These are phyloP conservation scores for Fusarium sp. DNA, from an alignment of 2,329 filamentous ascomycete species.

Conservation along the genomic window DNA sequence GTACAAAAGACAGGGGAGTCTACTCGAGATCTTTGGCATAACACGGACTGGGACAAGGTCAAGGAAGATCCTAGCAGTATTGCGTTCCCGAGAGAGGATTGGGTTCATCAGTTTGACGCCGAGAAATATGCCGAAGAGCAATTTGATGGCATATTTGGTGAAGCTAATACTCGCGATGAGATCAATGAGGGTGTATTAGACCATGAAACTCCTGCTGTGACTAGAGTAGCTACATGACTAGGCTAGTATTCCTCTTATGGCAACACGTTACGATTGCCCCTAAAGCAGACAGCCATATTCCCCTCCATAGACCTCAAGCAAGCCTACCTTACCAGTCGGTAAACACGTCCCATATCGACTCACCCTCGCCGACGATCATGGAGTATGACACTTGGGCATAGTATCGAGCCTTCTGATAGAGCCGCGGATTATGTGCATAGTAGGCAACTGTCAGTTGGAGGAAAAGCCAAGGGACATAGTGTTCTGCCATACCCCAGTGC, in stretches of 20 bases:
- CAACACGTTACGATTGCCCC: no score
- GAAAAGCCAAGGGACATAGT: slow-evolving; percentile 3
- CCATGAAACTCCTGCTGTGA: not conserved
- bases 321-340: no score
- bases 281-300: no score
- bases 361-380: slow-evolving; percentile 3
- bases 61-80: slow-evolving; percentile 34
- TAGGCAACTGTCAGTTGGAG: not conserved
- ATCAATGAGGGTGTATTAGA: no score
- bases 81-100: slow-evolving; percentile 37
- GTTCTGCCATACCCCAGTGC: not conserved
- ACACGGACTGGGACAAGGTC: slow-evolving; percentile 40
- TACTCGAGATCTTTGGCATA: slow-evolving; percentile 43
- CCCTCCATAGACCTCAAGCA: no score
- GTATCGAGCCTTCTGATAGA: not conserved
- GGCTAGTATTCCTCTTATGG: no score
- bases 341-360: not conserved
- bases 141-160: slow-evolving; percentile 21
- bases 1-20: slow-evolving; percentile 44
- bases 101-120: slow-evolving; percentile 43
- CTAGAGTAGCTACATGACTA: not conserved
- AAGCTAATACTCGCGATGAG: not conserved
- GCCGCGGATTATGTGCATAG: not conserved
- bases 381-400: slow-evolving; percentile 1
- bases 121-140: slow-evolving; percentile 39